phyloP scores from a whole-genome alignment of 768 basidiomycete genomes.

The Favolaschia claudopus region DNA sequence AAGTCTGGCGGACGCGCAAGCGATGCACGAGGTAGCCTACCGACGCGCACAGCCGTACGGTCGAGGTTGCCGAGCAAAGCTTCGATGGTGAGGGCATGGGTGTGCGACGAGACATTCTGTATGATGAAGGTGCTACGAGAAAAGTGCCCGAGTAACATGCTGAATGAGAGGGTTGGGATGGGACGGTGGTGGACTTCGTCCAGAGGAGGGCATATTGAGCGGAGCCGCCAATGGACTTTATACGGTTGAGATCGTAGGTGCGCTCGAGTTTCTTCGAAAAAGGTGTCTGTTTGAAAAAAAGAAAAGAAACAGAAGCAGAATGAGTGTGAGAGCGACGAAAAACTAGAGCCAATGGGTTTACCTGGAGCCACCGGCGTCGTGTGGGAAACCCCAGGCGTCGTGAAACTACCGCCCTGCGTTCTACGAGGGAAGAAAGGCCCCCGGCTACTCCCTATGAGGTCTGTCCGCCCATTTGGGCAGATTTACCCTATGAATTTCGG shows the following conservation, averaged over 20 bases:
- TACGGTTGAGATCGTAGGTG: constrained; percentile 73
- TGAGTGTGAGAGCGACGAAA: constrained; percentile 57
- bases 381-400: constrained; percentile 85
- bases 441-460: too few species aligned
- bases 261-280: constrained; percentile 78
- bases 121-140: constrained; percentile 78
- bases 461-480: too few species aligned
- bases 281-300: constrained; percentile 59
- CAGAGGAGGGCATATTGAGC: constrained; percentile 87
- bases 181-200: constrained; percentile 84
- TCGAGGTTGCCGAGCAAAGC: constrained; percentile 80
- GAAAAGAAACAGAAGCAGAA: constrained; percentile 33
- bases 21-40: constrained; percentile 74
- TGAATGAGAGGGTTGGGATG: constrained; percentile 70
- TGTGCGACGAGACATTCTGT: constrained; percentile 83
- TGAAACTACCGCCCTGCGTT: constrained; percentile 87
- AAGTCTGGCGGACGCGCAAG: constrained; percentile 80
- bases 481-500: too few species aligned
- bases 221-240: constrained; percentile 79
- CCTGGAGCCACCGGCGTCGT: constrained; percentile 87
- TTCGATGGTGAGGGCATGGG: constrained; percentile 79
- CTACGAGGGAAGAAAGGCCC: constrained; percentile 57
- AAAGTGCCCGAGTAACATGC: constrained; percentile 71
- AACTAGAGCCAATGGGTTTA: constrained; percentile 44
- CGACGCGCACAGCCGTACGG: constrained; percentile 77